Evolutionary conservation across 768 basidiomycete species (phyloP).

Genomic region (Agrocybe chaxingu): DNA sequence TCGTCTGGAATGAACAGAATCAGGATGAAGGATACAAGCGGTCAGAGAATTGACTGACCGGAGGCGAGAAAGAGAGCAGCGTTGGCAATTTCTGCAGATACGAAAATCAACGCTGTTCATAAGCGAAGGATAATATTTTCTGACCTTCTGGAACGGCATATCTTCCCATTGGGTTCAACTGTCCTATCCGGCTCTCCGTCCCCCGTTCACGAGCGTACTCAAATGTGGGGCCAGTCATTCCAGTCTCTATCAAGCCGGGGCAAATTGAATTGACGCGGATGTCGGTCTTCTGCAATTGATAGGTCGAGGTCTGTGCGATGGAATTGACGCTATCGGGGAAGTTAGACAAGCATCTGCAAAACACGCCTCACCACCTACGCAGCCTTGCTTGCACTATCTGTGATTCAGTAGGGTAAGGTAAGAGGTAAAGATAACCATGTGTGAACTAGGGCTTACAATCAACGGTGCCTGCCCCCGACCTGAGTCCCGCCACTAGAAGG

Average conservation of each 20-base stretch:
- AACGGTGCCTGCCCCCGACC: conserved; percentile 76
- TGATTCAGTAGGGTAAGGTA: background rate
- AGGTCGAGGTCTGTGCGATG: conserved; percentile 78
- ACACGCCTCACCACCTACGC: conserved; percentile 52
- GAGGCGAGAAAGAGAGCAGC: conserved; percentile 85
- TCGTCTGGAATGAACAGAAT: conserved; percentile 50
- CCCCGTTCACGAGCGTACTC: conserved; percentile 75
- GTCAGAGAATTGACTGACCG: conserved; percentile 41
- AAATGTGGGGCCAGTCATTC: conserved; percentile 82
- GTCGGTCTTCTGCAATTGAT: conserved; percentile 77
- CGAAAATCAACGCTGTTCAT: conserved; percentile 4
- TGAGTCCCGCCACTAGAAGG: conserved; percentile 71
- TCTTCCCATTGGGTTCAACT: conserved; percentile 79
- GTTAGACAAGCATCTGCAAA: background rate
- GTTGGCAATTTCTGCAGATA: conserved; percentile 73
- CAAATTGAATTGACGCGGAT: conserved; percentile 89
- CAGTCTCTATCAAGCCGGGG: conserved; percentile 91
- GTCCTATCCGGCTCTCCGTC: conserved; percentile 72
- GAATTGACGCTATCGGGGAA: conserved; percentile 69
- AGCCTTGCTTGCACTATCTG: conserved; percentile 91
- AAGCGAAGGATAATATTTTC: conserved; percentile 10
- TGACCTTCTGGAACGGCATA: conserved; percentile 80
- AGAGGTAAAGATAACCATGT: background rate
- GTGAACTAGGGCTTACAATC: conserved; percentile 57
- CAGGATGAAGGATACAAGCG: background rate